Percentiles rank a stretch among this genome's conserved stretches.
phyloP scores from a whole-genome alignment of 2,329 filamentous ascomycete species.

The Ceratocystis papillata region DNA sequence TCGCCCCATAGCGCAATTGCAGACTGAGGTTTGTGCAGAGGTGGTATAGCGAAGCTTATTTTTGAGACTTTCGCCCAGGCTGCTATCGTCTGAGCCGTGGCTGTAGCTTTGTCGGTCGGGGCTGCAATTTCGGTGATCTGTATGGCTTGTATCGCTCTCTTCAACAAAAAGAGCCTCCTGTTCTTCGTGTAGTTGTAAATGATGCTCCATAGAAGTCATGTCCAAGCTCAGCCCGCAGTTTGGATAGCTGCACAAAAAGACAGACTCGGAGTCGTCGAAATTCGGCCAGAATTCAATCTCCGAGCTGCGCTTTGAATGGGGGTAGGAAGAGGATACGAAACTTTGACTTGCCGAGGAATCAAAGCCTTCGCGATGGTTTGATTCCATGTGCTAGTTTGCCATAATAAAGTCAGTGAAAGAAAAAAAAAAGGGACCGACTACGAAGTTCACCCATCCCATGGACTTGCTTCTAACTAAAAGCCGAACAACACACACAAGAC shows the following conservation, averaged over 20 bases:
- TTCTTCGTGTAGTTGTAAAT: constrained; percentile 7
- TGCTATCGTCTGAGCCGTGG: neutral
- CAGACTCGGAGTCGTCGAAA: neutral
- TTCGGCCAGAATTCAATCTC: neutral
- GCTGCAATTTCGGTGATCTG: neutral
- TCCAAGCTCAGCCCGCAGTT: neutral
- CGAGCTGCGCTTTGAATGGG: neutral
- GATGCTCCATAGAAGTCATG: neutral
- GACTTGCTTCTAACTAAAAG: neutral
- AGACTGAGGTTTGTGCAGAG: neutral
- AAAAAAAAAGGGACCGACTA: neutral
- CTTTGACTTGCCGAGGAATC: neutral
- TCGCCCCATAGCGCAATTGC: neutral
- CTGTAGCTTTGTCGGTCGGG: neutral
- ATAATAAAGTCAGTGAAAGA: neutral
- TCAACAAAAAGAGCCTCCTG: constrained; percentile 1
- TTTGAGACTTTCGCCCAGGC: neutral
- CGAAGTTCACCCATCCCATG: neutral
- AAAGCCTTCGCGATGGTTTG: neutral
- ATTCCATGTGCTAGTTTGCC: neutral
- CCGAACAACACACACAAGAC: neutral
- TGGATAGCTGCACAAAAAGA: constrained; percentile 6
- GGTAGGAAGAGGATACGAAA: neutral
- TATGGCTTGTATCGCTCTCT: constrained; percentile 1
- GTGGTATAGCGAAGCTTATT: neutral